Base-by-base conservation (phyloP, 148 eudicot genomes). In the Arctostaphylos glauca region DNA sequence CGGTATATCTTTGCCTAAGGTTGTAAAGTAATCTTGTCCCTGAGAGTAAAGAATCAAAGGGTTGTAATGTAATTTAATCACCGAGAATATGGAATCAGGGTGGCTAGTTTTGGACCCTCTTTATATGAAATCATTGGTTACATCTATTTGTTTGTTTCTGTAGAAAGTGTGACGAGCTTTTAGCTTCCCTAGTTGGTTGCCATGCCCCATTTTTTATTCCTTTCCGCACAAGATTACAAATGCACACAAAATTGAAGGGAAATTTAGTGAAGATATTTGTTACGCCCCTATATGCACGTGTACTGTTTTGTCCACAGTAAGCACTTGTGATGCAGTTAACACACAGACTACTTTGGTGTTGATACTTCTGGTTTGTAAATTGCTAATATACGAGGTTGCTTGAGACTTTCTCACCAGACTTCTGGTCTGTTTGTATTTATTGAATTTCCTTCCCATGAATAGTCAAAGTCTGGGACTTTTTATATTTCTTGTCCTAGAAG, bases 71-170 rank as follows among this genome's bases (percentile, higher is more conserved):
- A 15, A 3, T 25, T 21, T 14, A 25, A 3, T 38, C 21, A 60
- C 6, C 55, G 64, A 53, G 80, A 77, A 77, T 77, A 77, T 53
- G 31, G 62, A 77, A 77, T 13, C 80, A 54, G 14, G 44, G 46
- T 43, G 49, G 21, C 49, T 0, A 19, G 18, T 18, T 71, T 43
- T 71, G 21, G 75, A 43, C 19, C 47, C 18, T 43, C 75, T 15
- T 71, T 21, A 15, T 71, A 13, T 71, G 9, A 8, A 41, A 41
- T 38, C 25, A 2, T 12, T n/a, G n/a, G 5, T 60, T 60, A 19
- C 3, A 54, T 54, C 38, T 31, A 31, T 31, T 31, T 31, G 38
- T 31, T 31, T 31, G 38, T 60, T 18, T 60, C 18, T 60, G n/a
- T 60, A n/a, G 66, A 19, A 60, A 60, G 25, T 60, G 66, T 5